These are phyloP conservation scores for Paramecium sexaurelia DNA, from an alignment of 73 alveolate genomes.

Conservation along the genomic window DNA sequence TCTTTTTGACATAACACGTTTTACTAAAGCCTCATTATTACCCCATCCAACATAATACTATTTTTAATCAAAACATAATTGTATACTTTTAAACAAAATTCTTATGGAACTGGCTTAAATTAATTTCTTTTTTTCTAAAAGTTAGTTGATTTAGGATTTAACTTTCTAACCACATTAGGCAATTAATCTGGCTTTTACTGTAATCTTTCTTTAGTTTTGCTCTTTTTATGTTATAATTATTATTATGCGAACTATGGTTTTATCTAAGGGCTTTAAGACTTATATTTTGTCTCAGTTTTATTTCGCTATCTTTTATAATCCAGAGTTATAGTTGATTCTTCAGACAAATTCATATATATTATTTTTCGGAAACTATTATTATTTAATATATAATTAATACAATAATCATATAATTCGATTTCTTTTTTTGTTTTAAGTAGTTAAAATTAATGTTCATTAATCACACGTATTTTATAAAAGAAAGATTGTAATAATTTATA, in stretches of 20 bases:
- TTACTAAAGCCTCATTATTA: slow-evolving; percentile 18
- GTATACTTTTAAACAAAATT: neutral
- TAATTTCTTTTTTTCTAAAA: neutral
- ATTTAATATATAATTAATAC: too few relatives aligned
- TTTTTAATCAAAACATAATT: neutral
- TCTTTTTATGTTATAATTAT: slow-evolving; percentile 8
- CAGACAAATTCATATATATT: neutral
- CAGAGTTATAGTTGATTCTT: neutral
- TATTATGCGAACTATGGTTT: neutral
- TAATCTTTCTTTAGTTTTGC: neutral
- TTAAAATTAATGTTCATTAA: too few relatives aligned
- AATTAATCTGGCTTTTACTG: neutral
- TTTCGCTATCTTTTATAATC: neutral
- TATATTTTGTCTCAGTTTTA: slow-evolving; percentile 24
- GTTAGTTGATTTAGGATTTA: slow-evolving; percentile 14
- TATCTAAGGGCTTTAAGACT: slow-evolving; percentile 11
- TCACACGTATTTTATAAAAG: too few relatives aligned
- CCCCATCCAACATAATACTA: slow-evolving; percentile 51
- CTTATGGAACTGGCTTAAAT: neutral
- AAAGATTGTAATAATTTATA: neutral
- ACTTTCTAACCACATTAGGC: neutral
- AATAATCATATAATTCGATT: neutral
- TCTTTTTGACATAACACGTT: neutral
- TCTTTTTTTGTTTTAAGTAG: neutral
- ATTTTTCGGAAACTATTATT: neutral